A percentile compares a stretch with the other conserved stretches of the same genome.
Conservation (phyloP, 345 rosid species). For the Gynandropsis gynandra region DNA sequence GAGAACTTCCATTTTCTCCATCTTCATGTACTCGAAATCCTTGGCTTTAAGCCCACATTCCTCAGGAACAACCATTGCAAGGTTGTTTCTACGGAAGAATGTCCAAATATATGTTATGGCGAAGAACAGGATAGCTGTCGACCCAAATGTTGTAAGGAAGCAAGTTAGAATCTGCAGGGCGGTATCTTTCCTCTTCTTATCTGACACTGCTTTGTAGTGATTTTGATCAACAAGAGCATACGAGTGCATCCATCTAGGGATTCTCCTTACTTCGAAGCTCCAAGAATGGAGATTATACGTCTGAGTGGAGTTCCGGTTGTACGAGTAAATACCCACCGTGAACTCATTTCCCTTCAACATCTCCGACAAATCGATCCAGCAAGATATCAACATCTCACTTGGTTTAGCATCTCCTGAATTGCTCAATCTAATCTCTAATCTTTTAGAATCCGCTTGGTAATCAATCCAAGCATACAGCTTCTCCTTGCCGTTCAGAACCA, state of each 20-base stretch:
- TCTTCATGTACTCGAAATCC: constrained; percentile 58
- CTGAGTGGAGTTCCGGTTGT: constrained; percentile 42
- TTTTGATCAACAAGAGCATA: constrained; percentile 36
- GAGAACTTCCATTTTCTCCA: constrained; percentile 55
- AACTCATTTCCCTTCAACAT: constrained; percentile 45
- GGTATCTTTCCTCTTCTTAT: constrained; percentile 36
- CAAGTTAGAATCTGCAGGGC: constrained; percentile 46
- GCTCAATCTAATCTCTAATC: constrained; percentile 59
- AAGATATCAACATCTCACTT: constrained; percentile 34
- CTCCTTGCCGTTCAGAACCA: constrained; percentile 34
- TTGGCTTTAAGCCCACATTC: constrained; percentile 44
- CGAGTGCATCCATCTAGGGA: constrained; percentile 57
- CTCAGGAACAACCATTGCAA: constrained; percentile 38
- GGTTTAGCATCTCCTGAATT: constrained; percentile 35
- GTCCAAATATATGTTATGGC: constrained; percentile 54
- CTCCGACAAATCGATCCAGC: constrained; percentile 40
- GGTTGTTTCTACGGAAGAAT: constrained; percentile 57
- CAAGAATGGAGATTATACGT: constrained; percentile 51
- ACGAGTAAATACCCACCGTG: constrained; percentile 58
- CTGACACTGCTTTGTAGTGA: constrained; percentile 24
- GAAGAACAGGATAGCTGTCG: constrained; percentile 63
- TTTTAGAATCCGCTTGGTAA: constrained; percentile 50
- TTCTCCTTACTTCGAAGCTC: constrained; percentile 44
- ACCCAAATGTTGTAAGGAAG: constrained; percentile 50
- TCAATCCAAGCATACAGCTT: constrained; percentile 60